A percentile compares a stretch with the other conserved stretches of the same genome.
Evolutionary conservation across 1,284 basidiomycete genomes (phyloP).

Genomic region (Volvariella volvacea): DNA sequence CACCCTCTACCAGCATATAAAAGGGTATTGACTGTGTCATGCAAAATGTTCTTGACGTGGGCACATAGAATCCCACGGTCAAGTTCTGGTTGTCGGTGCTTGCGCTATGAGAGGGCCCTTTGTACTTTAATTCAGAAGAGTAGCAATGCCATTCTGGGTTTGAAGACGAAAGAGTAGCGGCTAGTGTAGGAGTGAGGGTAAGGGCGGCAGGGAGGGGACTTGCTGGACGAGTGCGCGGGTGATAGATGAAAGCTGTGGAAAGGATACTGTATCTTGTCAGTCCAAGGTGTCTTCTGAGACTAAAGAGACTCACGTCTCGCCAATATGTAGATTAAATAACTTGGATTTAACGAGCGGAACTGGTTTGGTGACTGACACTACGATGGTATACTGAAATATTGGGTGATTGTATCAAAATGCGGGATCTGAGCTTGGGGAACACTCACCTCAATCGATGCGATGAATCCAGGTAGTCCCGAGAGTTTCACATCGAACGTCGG

Average conservation of each 20-base stretch:
- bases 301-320: conserved; percentile 37
- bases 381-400: conserved; percentile 42
- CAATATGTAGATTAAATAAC: conserved; percentile 37
- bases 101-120: conserved; percentile 19
- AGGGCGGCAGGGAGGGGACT: conserved; percentile 45
- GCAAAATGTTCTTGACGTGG: conserved; percentile 51
- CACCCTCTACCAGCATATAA: conserved; percentile 51
- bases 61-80: conserved; percentile 38
- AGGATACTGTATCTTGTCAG: conserved; percentile 31
- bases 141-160: conserved; percentile 46
- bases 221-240: conserved; percentile 57
- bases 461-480: conserved; percentile 61
- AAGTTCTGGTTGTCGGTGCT: conserved; percentile 48
- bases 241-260: conserved; percentile 57
- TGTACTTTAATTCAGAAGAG: conserved; percentile 36
- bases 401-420: background rate
- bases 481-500: conserved; percentile 58
- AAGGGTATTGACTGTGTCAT: conserved; percentile 57
- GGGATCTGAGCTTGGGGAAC: background rate
- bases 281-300: too few species aligned
- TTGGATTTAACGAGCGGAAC: conserved; percentile 37
- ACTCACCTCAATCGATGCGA: conserved; percentile 43
- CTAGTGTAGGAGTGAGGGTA: conserved; percentile 22
- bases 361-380: conserved; percentile 35
- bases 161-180: conserved; percentile 17